A percentile compares a stretch with the other conserved stretches of the same genome.
phyloP scores from a whole-genome alignment of 768 basidiomycete genomes.

The Suillus occidentalis region DNA sequence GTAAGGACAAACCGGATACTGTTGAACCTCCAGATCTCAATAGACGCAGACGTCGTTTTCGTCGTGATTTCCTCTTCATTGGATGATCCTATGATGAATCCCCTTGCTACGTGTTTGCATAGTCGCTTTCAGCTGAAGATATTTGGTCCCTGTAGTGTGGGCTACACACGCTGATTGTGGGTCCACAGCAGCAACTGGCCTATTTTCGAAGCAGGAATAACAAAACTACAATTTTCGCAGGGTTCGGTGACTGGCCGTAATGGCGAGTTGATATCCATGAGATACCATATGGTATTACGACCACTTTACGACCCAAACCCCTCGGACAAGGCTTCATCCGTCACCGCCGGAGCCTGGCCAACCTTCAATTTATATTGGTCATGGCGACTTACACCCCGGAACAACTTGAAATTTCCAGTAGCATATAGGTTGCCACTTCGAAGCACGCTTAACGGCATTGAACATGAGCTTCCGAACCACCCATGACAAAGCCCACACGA shows the following conservation, averaged over 20 bases:
- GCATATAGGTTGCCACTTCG: not conserved
- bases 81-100: not conserved
- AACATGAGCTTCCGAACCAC: not conserved
- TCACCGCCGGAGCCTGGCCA: not conserved
- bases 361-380: not conserved
- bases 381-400: not conserved
- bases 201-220: not conserved
- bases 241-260: not conserved
- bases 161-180: not conserved
- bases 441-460: not conserved
- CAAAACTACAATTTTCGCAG: not conserved
- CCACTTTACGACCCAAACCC: not conserved
- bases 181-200: not conserved
- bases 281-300: not conserved
- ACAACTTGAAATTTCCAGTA: not conserved
- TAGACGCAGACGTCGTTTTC: conserved; percentile 7
- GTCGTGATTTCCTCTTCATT: not conserved
- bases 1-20: not conserved
- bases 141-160: not conserved
- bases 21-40: conserved; percentile 4
- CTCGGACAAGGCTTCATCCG: not conserved
- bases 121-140: not conserved
- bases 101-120: not conserved
- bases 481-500: not conserved
- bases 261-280: not conserved